Base-by-base conservation (phyloP, 805 yeast genomes). In the Ogataea naganishii region DNA sequence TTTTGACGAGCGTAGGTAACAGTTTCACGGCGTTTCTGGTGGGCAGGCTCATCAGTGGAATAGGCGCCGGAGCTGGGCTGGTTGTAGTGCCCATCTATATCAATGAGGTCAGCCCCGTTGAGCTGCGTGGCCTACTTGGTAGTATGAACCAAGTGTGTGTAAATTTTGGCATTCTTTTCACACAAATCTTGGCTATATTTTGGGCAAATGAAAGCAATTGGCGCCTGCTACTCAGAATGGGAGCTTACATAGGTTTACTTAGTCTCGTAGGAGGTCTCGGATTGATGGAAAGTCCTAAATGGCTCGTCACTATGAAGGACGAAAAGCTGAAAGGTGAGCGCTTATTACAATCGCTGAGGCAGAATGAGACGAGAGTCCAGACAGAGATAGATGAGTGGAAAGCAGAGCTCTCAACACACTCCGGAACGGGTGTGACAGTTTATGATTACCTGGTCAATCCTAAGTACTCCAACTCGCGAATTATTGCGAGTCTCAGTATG, bases 101-200 rank as follows among this genome's bases (percentile, higher is more conserved):
- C 43, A 80, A 76, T 48, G 95, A 86, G 54, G 67, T 86, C 8
- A 63, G 92, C 6, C 96, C 96, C 0, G 53, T 64, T 1, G 61
- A 61, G 4, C 56, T 69, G 37, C 71, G 80, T 28, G 97, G 97
- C 1, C 56, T 77, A 11, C 63, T 92, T 33, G 98, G 98, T 1
- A 71, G 94, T 12, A 77, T 84, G 82, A 82, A 81, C 38, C 98
- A 92, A 57, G 80, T 85, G 2, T 74, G 81, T 17, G 78, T 86
- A 34, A 92, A 88, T 45, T 40, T 79, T 14, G 98, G 98, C 1
- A 92, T 92, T 27, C 59, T 89, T 22, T 36, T 76, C 14, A 81
- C 95, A 0, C 97, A 89, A 56, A 37, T 75, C 4, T 52, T 83
- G 11, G 94, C 96, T 0, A 60, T 83, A 7, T 40, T 47, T 18